Evolutionary conservation across 495 filamentous ascomycete genomes (phyloP), one percentile per base, ranked within the genome.

Genomic region (Trichoderma reesei): DNA sequence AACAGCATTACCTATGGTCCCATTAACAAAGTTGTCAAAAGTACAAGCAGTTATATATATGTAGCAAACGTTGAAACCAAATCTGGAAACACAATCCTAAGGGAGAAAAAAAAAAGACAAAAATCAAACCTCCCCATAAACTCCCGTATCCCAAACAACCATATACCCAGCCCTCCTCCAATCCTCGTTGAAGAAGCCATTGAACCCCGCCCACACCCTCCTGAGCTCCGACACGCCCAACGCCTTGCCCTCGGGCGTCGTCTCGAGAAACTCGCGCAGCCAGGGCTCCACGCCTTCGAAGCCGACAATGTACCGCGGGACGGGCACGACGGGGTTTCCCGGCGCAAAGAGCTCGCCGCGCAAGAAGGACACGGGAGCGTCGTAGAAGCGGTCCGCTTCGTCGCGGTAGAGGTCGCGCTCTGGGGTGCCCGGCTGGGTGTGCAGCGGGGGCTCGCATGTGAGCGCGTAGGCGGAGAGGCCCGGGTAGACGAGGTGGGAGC

Each of bases 331-430:
- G 64, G 79, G 65, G 60, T 73, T 65, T 39, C 51, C 9, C 1
- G 46, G n/a, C 4, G 76, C 75, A 75, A 76, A 81, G 48, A 80
- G 69, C 62, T 76, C 72, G 14, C 66, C 41, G 6, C 33, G 66
- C 34, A 96, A 70, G 74, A 92, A 98, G 2, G 64, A 63, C 20
- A 66, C 65, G 0, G 87, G 85, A 65, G 90, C 73, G 13, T 80
- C 81, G 73, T 96, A 97, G 78, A 97, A 98, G 62, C 85, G 79
- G 68, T 96, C 92, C 20, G 92, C 92, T 79, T 98, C 92, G 69
- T 98, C 93, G 3, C 86, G 72, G 71, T 98, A 98, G 0, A 64
- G 64, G 5, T 73, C 74, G 51, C 90, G 84, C 62, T 84, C 78
- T 1, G 73, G 63, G 8, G 78, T 80, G 33, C 69, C 64, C n/a